Evolutionary conservation across 139 green algal species (phyloP), one percentile per base, ranked within the genome.

Genomic region (Choricystis sp.): DNA sequence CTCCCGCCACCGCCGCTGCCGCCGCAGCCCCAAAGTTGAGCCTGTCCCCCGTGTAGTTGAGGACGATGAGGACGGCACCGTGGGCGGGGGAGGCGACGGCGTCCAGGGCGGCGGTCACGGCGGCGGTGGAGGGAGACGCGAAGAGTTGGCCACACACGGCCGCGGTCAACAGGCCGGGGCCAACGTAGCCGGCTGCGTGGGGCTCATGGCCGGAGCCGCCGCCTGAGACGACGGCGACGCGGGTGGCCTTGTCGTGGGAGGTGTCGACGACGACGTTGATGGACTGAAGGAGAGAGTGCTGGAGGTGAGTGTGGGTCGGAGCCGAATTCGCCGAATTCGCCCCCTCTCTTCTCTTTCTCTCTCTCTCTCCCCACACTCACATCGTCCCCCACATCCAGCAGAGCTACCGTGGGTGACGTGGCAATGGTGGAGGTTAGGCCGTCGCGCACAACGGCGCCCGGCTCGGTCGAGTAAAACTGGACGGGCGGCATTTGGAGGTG

Each of bases 31-130:
- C 91, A 76, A 97, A 97, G 66, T 95, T 83, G 22, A 97, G 78
- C 1, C 85, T 65, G 67, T 97, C 91, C 1, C 90, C 83, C 25
- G 88, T 96, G 79, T 97, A 97, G 72, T 95, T 96, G 66, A 83
- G 84, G 30, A 92, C 73, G 27, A 95, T 72, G 3, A 95, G 67
- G 77, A 24, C 52, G 63, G 52, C 60, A 23, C 57, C 28, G 21
- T 24, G 29, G 55, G 52, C 59, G 0, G 21, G 19, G 4, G 55
- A 59, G 1, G 71, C 80, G 3, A 90, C 79, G 4, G 80, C 65
- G 0, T 77, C 68, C 40, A 97, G 93, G 60, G 86, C 85, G 4
- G 83, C 79, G 25, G 90, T 76, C 24, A 97, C 79, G 1, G 89
- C 81, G 2, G 84, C 81, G 5, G 82, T 73, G 21, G 80, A 78